Base-by-base conservation (phyloP, 1,284 basidiomycete genomes). In the Ceratobasidium sp. region DNA sequence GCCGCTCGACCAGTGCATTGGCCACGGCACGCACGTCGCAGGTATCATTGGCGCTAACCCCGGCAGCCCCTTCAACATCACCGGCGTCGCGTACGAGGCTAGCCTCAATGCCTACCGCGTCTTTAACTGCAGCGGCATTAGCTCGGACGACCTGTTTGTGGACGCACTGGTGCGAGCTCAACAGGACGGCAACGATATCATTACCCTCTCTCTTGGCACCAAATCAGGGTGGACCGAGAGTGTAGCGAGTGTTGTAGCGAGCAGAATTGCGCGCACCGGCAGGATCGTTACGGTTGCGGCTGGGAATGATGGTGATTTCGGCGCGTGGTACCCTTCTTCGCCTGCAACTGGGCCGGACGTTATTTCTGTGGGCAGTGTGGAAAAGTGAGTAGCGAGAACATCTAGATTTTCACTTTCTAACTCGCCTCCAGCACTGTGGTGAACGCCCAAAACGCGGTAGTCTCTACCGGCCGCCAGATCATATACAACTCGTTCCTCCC, bases 141-240 rank as follows among this genome's bases (percentile, higher is more conserved):
- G 50, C 12, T 27, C 54, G 4, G 78, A 79, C 30, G 78, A 79
- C 38, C 48, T 79, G 10, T 50, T 78, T 23, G 57, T 81, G 41
- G 70, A 79, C n/a, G 75, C 79, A 18, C 46, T 82, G n/a, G 33
- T 80, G 18, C 81, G 64, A 18, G 78, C 77, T 4, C 83, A 84
- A 69, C 71, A 81, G n/a, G 83, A 85, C 30, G 82, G 82, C 20
- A 81, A 82, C 71, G 86, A 88, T 78, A 81, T 87, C 27, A 84
- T 88, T 81, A 86, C 85, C 76, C 82, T 88, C 52, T 86, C 84
- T 62, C 81, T 88, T 44, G 65, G 68, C 30, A 23, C 71, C 27
- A 55, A 82, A 33, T 30, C 27, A 30, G 83, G 83, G 6, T 86
- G 85, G 85, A 83, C 83, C n/a, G 82, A 83, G 65, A 81, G 81